Evolutionary conservation across 805 yeast genomes (phyloP).

Genomic region (Candida ovalis): DNA sequence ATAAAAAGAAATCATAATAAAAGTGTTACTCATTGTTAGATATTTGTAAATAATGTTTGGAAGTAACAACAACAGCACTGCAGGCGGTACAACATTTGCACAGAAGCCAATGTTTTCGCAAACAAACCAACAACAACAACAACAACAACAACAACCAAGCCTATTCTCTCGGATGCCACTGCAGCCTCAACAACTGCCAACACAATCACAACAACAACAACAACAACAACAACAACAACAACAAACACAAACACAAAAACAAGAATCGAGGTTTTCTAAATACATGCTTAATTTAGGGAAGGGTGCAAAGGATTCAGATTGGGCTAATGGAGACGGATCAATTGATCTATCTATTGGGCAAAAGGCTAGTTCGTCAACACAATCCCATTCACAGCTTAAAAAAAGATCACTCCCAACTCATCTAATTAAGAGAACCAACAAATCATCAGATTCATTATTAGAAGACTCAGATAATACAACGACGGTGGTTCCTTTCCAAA

Average conservation of each 20-base stretch:
- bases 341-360: slow-evolving; percentile 6
- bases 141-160: slow-evolving; percentile 5
- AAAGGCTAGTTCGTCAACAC: slow-evolving; percentile 15
- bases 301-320: slow-evolving; percentile 15
- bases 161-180: background rate
- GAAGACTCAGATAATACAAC: slow-evolving; percentile 20
- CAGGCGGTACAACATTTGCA: background rate
- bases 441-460: slow-evolving; percentile 50
- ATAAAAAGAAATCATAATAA: no score
- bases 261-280: slow-evolving; percentile 18
- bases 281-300: slow-evolving; percentile 14
- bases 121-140: slow-evolving; percentile 4
- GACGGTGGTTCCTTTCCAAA: slow-evolving; percentile 23
- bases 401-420: slow-evolving; percentile 46
- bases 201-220: slow-evolving; percentile 7
- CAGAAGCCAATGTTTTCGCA: slow-evolving; percentile 1
- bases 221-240: slow-evolving; percentile 2
- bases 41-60: no score
- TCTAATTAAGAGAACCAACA: slow-evolving; percentile 39
- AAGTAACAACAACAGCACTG: background rate
- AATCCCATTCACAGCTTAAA: slow-evolving; percentile 40
- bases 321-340: slow-evolving; percentile 5
- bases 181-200: slow-evolving; percentile 5
- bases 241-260: background rate
- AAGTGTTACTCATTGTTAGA: no score